Percentiles rank a stretch among this genome's conserved stretches.
Evolutionary conservation across 192 early-diverging fungal genomes (phyloP).

Genomic region (Coemansia asiatica): DNA sequence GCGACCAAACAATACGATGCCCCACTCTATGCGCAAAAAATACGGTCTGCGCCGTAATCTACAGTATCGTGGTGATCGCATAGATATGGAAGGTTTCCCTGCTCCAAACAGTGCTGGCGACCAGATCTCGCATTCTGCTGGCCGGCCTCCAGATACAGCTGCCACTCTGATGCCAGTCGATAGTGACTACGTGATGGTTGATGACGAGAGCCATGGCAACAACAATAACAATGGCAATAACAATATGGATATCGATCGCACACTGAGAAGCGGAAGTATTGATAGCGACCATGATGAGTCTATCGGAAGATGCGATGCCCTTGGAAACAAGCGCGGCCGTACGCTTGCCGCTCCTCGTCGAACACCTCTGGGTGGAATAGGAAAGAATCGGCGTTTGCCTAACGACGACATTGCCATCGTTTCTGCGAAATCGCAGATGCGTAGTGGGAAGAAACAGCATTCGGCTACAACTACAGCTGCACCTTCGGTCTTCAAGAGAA

Average conservation of each 20-base stretch:
- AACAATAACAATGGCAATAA: slow-evolving; percentile 21
- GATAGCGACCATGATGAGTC: slow-evolving; percentile 30
- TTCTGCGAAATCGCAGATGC: slow-evolving; percentile 48
- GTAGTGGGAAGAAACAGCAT: slow-evolving; percentile 17
- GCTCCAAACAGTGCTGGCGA: slow-evolving; percentile 13
- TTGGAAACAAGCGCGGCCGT: slow-evolving; percentile 34
- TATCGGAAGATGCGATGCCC: slow-evolving; percentile 3
- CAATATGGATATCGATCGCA: slow-evolving; percentile 33
- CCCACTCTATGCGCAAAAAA: slow-evolving; percentile 46
- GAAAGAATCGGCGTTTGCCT: slow-evolving; percentile 26
- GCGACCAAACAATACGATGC: slow-evolving; percentile 22
- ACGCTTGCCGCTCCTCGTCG: slow-evolving; percentile 33
- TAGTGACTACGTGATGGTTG: slow-evolving; percentile 50
- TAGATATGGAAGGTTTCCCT: slow-evolving; percentile 8
- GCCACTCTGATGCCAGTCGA: slow-evolving; percentile 33
- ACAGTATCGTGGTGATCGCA: slow-evolving; percentile 42
- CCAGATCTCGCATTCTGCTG: slow-evolving; percentile 21
- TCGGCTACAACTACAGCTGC: slow-evolving; percentile 2
- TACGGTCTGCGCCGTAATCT: slow-evolving; percentile 47
- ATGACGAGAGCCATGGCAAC: slow-evolving; percentile 14
- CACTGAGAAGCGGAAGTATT: slow-evolving; percentile 31
- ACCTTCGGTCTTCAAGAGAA: background rate
- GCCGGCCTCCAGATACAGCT: slow-evolving; percentile 30
- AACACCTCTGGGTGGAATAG: slow-evolving; percentile 37
- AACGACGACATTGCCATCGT: slow-evolving; percentile 25